phyloP scores from a whole-genome alignment of 2,329 filamentous ascomycete genomes.

The Cercospora sesami region DNA sequence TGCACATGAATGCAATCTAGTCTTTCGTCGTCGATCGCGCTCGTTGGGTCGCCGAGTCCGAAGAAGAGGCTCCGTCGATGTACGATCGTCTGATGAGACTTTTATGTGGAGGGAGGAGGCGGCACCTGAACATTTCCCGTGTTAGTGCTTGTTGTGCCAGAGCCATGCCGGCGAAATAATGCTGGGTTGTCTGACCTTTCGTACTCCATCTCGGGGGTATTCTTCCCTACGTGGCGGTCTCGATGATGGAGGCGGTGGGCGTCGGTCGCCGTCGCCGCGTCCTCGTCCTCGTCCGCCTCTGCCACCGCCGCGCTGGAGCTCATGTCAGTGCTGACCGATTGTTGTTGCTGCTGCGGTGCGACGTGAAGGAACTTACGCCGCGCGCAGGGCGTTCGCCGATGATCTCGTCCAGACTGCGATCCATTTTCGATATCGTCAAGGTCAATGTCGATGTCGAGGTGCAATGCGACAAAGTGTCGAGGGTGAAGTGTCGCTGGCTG shows the following conservation, averaged over 20 bases:
- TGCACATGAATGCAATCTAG: conserved; percentile 20
- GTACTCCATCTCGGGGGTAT: conserved; percentile 78
- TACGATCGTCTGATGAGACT: conserved; percentile 36
- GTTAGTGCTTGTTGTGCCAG: conserved; percentile 63
- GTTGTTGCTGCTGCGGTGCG: not conserved
- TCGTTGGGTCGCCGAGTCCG: conserved; percentile 29
- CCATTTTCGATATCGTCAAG: conserved; percentile 47
- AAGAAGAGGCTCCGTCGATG: conserved; percentile 22
- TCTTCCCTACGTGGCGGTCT: conserved; percentile 49
- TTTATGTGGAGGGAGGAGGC: conserved; percentile 37
- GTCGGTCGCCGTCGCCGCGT: conserved; percentile 30
- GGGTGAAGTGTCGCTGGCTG: conserved; percentile 1
- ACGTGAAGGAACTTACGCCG: conserved; percentile 16
- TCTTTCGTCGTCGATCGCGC: conserved; percentile 18
- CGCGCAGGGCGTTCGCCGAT: conserved; percentile 62
- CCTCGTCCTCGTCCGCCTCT: conserved; percentile 30
- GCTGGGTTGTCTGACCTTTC: conserved; percentile 65
- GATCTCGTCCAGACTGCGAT: conserved; percentile 65
- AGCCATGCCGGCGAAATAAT: not conserved
- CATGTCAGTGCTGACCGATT: conserved; percentile 3
- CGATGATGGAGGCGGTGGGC: conserved; percentile 65
- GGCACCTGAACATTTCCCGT: conserved; percentile 40
- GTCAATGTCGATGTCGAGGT: conserved; percentile 7
- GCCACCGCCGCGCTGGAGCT: conserved; percentile 29
- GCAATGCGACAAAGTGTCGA: conserved; percentile 2